Percentiles rank a stretch among this genome's conserved stretches.
phyloP scores from a whole-genome alignment of 257 asterid species.

The Gentiana dahurica region DNA sequence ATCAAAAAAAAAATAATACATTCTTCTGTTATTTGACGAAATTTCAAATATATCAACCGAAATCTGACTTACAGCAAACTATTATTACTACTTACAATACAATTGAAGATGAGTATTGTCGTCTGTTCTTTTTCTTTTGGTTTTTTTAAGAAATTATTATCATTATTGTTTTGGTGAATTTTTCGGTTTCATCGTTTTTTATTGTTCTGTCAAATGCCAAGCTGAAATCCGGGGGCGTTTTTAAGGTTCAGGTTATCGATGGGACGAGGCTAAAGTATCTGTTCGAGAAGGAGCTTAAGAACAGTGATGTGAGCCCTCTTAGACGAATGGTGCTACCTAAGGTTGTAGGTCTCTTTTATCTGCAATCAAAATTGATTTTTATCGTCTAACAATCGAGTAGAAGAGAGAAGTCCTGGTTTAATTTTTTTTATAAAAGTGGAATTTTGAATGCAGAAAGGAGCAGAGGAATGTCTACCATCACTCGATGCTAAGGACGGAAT shows the following conservation, averaged over 20 bases:
- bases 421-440: background rate
- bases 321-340: conserved; percentile 38
- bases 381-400: background rate
- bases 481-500: conserved; percentile 36
- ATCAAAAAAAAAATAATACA: too few relatives aligned
- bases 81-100: too few relatives aligned
- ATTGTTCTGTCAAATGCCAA: too few relatives aligned
- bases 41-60: too few relatives aligned
- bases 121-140: too few relatives aligned
- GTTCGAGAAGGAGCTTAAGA: conserved; percentile 36
- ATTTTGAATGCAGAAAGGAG: conserved; percentile 25
- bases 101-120: too few relatives aligned
- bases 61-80: too few relatives aligned
- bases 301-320: conserved; percentile 35
- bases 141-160: too few relatives aligned
- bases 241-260: conserved; percentile 24
- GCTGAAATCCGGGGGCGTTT: background rate
- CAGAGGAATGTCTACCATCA: conserved; percentile 29
- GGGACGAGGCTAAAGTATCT: conserved; percentile 23
- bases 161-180: too few relatives aligned
- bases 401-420: background rate
- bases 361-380: background rate
- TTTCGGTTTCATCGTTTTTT: too few relatives aligned
- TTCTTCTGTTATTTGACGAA: too few relatives aligned
- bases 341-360: conserved; percentile 14